phyloP scores from a whole-genome alignment of 2,329 filamentous ascomycete genomes.

The Pseudogymnoascus sp. region DNA sequence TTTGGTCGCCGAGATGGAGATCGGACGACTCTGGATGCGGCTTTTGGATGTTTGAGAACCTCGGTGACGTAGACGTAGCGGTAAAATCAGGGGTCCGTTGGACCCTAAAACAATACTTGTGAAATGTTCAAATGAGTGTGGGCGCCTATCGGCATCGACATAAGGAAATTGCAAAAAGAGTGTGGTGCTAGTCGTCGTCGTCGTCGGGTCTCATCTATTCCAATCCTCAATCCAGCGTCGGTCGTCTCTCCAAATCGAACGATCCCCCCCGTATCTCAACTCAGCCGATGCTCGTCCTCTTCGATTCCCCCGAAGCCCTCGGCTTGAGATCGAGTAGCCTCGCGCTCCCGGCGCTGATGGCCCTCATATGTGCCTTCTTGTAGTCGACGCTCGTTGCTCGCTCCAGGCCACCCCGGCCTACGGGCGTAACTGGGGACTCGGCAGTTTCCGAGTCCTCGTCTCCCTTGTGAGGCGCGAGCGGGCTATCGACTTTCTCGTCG shows the following conservation, averaged over 20 bases:
- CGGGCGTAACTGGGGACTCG: not conserved
- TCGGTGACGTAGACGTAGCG: not conserved
- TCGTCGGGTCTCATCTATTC: conserved; percentile 11
- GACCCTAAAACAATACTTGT: not conserved
- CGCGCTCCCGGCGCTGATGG: conserved; percentile 71
- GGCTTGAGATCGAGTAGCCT: conserved; percentile 61
- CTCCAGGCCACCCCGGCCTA: conserved; percentile 33
- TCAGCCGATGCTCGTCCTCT: conserved; percentile 27
- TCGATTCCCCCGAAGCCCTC: conserved; percentile 44
- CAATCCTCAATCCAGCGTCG: not conserved
- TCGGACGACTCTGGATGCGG: not conserved
- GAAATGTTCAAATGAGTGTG: conserved; percentile 26
- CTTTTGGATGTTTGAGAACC: not conserved
- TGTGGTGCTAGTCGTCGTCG: conserved; percentile 25
- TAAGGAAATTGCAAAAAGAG: conserved; percentile 23
- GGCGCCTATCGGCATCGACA: conserved; percentile 13
- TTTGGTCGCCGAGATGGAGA: not conserved
- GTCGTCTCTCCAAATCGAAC: conserved; percentile 7
- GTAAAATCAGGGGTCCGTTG: not conserved
- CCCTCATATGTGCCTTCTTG: conserved; percentile 55
- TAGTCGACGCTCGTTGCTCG: conserved; percentile 62
- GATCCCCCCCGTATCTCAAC: conserved; percentile 6
- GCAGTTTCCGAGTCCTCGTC: conserved; percentile 17
- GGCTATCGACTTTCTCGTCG: conserved; percentile 22
- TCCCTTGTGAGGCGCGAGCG: conserved; percentile 24